Evolutionary conservation across 2,329 filamentous ascomycete genomes (phyloP).

Genomic region (Calycina herbarum): DNA sequence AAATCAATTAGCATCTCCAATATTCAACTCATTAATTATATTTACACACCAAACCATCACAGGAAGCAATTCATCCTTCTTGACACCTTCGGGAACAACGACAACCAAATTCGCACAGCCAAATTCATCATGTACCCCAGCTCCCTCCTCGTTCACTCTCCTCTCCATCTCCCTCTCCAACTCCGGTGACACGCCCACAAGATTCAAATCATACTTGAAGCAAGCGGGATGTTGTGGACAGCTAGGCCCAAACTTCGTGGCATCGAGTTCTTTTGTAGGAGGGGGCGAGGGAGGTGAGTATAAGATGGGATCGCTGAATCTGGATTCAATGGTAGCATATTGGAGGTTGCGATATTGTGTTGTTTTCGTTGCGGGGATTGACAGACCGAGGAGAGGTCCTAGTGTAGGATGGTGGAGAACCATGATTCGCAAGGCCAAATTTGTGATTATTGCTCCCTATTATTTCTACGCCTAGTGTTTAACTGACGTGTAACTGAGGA

Average conservation of each 20-base stretch:
- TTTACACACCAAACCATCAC: constrained; percentile 30
- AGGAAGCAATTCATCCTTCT: constrained; percentile 18
- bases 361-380: constrained; percentile 17
- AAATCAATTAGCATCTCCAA: background rate
- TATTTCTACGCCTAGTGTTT: no score
- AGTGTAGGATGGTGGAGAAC: constrained; percentile 18
- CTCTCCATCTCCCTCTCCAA: constrained; percentile 22
- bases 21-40: background rate
- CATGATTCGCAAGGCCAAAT: background rate
- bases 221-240: constrained; percentile 37
- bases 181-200: constrained; percentile 20
- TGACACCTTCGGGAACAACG: constrained; percentile 33
- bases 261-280: constrained; percentile 31
- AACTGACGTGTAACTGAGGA: no score
- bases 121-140: constrained; percentile 38
- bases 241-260: constrained; percentile 39
- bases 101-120: constrained; percentile 39
- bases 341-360: constrained; percentile 40
- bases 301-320: constrained; percentile 37
- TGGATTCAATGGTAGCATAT: constrained; percentile 38
- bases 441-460: background rate
- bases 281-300: background rate
- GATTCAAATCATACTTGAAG: constrained; percentile 22
- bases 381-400: constrained; percentile 17
- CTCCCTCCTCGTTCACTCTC: constrained; percentile 7